Evolutionary conservation across 352 stramenopile genomes (phyloP).

Genomic region (Phytophthora macrochlamydospora): DNA sequence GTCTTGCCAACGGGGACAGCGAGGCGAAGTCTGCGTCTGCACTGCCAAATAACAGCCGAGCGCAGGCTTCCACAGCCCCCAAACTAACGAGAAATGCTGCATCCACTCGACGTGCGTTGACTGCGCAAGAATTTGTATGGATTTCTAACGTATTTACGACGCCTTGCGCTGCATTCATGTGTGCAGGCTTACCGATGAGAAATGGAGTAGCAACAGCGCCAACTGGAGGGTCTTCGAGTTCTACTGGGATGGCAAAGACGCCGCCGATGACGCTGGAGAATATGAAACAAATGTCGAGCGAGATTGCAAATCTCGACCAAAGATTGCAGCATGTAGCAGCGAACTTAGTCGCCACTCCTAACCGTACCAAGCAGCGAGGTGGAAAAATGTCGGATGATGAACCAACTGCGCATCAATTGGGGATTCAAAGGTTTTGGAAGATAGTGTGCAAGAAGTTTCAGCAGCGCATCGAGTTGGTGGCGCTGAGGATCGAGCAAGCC

Average conservation of each 20-base stretch:
- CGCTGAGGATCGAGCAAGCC: background rate
- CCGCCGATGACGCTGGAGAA: constrained; percentile 19
- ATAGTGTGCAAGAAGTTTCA: constrained; percentile 42
- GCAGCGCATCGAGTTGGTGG: background rate
- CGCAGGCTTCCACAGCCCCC: constrained; percentile 9
- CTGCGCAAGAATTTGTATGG: background rate
- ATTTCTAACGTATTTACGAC: no score
- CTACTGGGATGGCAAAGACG: background rate
- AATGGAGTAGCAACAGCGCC: constrained; percentile 22
- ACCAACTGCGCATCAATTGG: constrained; percentile 32
- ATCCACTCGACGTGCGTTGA: constrained; percentile 5
- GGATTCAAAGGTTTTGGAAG: constrained; percentile 21
- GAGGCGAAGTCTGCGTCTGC: constrained; percentile 7
- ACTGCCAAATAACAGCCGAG: constrained; percentile 4
- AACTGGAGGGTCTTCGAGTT: constrained; percentile 5
- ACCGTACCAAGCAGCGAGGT: background rate
- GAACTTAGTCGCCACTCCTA: constrained; percentile 2
- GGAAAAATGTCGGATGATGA: background rate
- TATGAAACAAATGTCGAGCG: constrained; percentile 34
- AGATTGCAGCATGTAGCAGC: constrained; percentile 31
- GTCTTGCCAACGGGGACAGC: constrained; percentile 36
- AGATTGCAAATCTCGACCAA: constrained; percentile 31
- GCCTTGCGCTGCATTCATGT: background rate
- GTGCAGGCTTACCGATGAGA: constrained; percentile 9
- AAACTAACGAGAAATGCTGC: constrained; percentile 2